phyloP scores from a whole-genome alignment of 148 eudicot genomes.

The Nepenthes gracilis region DNA sequence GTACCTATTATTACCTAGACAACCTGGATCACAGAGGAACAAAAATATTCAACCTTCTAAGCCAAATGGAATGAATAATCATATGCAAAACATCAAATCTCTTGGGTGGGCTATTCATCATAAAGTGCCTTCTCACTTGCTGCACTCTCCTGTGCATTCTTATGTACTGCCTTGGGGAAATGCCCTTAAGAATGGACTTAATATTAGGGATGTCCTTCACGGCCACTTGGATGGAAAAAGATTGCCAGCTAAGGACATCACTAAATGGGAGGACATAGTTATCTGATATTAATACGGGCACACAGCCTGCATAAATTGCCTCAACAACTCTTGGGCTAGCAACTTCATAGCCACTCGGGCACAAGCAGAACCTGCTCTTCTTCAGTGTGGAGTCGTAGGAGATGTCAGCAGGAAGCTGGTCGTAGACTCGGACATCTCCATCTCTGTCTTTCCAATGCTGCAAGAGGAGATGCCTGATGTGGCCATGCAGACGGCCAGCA shows the following conservation, averaged over 20 bases:
- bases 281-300: slow-evolving; percentile 44
- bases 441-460: slow-evolving; percentile 41
- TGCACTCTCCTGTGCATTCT: slow-evolving; percentile 36
- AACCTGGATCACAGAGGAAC: neutral
- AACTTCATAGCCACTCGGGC: slow-evolving; percentile 65
- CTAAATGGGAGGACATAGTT: slow-evolving; percentile 36
- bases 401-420: slow-evolving; percentile 13
- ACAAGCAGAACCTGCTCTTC: slow-evolving; percentile 37
- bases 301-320: slow-evolving; percentile 48
- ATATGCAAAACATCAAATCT: slow-evolving; percentile 48
- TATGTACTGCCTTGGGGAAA: slow-evolving; percentile 26
- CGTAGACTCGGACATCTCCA: slow-evolving; percentile 31
- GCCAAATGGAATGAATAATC: slow-evolving; percentile 59
- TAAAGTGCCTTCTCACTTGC: slow-evolving; percentile 47
- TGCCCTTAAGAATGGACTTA: slow-evolving; percentile 30
- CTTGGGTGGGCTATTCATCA: slow-evolving; percentile 25
- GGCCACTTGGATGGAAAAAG: slow-evolving; percentile 23
- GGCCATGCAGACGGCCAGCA: slow-evolving; percentile 51
- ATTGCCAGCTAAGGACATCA: slow-evolving; percentile 48
- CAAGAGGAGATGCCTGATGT: slow-evolving; percentile 30
- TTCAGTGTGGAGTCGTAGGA: slow-evolving; percentile 27
- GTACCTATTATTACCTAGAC: neutral
- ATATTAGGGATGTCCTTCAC: slow-evolving; percentile 40
- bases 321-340: slow-evolving; percentile 57
- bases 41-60: slow-evolving; percentile 43